Evolutionary conservation across 495 filamentous ascomycete genomes (phyloP), one percentile per base, ranked within the genome.

Genomic region (Hypoxylon rickii): DNA sequence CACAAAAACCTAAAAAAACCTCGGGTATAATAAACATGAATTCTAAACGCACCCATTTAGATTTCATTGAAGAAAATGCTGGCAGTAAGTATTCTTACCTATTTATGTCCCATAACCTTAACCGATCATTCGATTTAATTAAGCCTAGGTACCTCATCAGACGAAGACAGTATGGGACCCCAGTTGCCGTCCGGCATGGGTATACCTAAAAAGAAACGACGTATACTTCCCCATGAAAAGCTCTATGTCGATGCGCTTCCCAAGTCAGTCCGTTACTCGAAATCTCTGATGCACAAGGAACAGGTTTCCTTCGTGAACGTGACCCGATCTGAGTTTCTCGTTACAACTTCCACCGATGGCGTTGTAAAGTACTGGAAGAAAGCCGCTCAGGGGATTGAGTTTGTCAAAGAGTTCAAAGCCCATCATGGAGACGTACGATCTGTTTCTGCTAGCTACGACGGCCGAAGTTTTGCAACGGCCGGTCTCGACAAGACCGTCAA

Each of bases 301-400:
- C 90, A 96, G 73, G 73, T 97, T 41, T 81, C 86, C 32, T 97
- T 89, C 60, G 80, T 89, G 52, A 92, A 87, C 3, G 82, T 97
- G 51, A 94, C 95, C 1, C 94, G 92, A 1, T 96, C 94, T 46
- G 94, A 96, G 54, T 97, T 99, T 67, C 73, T 97, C 19, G 93
- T 99, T 43, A 97, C 94, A 2, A 89, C 86, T 58, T 97, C 92
- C 2, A 73, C 89, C 13, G 93, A 99, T 69, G 95, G 95, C 2
- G 86, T 91, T 0, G 93, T 97, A 44, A 97, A 97, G 71, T 99
- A 97, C 73, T 99, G 94, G 94, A 97, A 99, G 79, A 99, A 99
- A 74, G 82, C 89, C 55, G 84, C 84, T 3, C 87, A 88, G 7
- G 90, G 90, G 0, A 89, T 97, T 24, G 94, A 99, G 72, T 97